phyloP scores from a whole-genome alignment of 257 asterid genomes.

The Henckelia pumila region DNA sequence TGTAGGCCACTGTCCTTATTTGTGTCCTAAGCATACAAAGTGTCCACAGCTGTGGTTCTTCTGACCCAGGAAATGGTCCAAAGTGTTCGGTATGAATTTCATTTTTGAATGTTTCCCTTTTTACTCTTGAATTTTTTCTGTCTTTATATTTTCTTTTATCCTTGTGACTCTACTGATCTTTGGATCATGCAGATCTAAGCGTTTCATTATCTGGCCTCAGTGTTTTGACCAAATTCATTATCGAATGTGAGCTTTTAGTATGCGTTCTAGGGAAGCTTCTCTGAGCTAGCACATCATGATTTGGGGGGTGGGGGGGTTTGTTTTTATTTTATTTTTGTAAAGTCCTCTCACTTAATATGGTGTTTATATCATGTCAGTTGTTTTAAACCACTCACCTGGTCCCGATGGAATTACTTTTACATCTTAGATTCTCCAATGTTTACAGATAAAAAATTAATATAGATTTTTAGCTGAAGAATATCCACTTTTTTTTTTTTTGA shows the following conservation, averaged over 20 bases:
- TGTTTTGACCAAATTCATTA: no score
- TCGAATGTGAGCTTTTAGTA: neutral
- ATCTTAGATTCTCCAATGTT: no score
- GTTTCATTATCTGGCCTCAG: constrained; percentile 12
- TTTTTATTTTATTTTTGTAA: no score
- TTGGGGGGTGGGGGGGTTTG: no score
- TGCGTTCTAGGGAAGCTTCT: neutral
- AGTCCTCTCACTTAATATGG: no score
- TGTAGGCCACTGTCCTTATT: constrained; percentile 84
- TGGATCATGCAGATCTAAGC: constrained; percentile 4
- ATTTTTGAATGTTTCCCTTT: no score
- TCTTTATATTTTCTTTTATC: neutral
- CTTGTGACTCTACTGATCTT: constrained; percentile 1
- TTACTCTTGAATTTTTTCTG: neutral
- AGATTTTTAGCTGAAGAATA: no score
- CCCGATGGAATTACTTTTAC: no score
- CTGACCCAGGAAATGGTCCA: constrained; percentile 92
- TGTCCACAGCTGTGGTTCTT: constrained; percentile 93
- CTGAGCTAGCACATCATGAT: no score
- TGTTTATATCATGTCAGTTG: neutral
- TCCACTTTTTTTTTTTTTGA: no score
- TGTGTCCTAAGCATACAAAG: constrained; percentile 92
- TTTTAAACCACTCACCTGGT: neutral
- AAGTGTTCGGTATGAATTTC: constrained; percentile 75
- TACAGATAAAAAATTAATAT: no score